A percentile compares a stretch with the other conserved stretches of the same genome.
These are phyloP conservation scores for Beauveria varroae DNA, from an alignment of 2,329 filamentous ascomycete genomes.

Conservation along the genomic window DNA sequence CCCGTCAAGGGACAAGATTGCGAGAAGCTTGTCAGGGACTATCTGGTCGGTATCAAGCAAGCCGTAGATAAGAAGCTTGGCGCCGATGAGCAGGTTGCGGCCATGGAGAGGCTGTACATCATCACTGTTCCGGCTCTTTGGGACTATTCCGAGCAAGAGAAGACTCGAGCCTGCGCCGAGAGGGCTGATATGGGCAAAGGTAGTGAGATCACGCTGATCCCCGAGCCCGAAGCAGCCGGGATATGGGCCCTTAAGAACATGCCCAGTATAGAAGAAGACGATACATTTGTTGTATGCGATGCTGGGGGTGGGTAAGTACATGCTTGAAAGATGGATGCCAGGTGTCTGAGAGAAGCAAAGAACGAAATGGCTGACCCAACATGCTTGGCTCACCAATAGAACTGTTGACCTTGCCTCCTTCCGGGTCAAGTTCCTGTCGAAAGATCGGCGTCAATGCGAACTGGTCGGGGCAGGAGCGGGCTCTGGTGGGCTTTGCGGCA, in stretches of 20 bases:
- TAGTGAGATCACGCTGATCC: background rate
- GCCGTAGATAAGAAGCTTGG: conserved; percentile 1
- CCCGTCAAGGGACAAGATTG: background rate
- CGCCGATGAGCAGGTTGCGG: background rate
- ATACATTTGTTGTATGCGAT: background rate
- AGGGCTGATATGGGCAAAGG: background rate
- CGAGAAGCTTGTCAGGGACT: conserved; percentile 2
- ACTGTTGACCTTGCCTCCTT: conserved; percentile 1
- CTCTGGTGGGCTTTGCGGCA: background rate
- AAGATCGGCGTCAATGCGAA: background rate
- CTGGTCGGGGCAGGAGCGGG: background rate
- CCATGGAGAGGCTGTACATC: background rate
- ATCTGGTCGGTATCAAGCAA: background rate
- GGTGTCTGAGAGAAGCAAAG: background rate
- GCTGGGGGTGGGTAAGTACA: background rate
- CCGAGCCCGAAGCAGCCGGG: background rate
- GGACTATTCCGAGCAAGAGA: conserved; percentile 1
- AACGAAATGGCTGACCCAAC: background rate
- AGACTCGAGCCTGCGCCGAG: background rate
- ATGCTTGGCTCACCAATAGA: background rate
- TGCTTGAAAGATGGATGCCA: background rate
- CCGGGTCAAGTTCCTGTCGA: background rate
- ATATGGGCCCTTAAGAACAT: conserved; percentile 1
- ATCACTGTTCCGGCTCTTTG: background rate
- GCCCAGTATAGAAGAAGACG: background rate